phyloP scores from a whole-genome alignment of 2,329 filamentous ascomycete species.

The Arachnomyces sp. region DNA sequence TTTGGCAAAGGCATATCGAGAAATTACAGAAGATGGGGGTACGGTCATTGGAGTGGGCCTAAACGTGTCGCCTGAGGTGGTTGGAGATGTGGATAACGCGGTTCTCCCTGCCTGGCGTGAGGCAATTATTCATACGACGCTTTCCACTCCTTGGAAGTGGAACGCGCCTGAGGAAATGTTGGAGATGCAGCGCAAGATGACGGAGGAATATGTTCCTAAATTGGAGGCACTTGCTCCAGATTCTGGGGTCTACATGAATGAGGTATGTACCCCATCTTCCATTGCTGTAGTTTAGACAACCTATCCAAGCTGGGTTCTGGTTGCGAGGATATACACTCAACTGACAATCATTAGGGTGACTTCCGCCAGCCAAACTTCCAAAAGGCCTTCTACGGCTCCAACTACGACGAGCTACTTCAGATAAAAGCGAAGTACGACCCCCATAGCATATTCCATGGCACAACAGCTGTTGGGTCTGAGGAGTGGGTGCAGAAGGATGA shows the following conservation, averaged over 20 bases:
- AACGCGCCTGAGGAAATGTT: constrained; percentile 30
- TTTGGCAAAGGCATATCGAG: constrained; percentile 25
- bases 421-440: constrained; percentile 39
- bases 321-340: too few relatives aligned
- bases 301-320: not conserved
- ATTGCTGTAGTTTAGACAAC: not conserved
- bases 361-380: constrained; percentile 35
- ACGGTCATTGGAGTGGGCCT: constrained; percentile 32
- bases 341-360: constrained; percentile 26
- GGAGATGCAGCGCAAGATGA: constrained; percentile 30
- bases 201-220: constrained; percentile 30
- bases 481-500: constrained; percentile 32
- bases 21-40: constrained; percentile 26
- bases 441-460: constrained; percentile 38
- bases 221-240: constrained; percentile 32
- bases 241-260: constrained; percentile 36
- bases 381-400: constrained; percentile 35
- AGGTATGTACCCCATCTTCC: constrained; percentile 16
- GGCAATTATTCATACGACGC: constrained; percentile 27
- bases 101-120: constrained; percentile 34
- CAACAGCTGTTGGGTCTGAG: constrained; percentile 46
- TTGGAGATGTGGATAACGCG: constrained; percentile 29
- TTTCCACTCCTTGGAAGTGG: constrained; percentile 31
- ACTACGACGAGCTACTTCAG: constrained; percentile 27
- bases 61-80: constrained; percentile 27